Evolutionary conservation across 352 stramenopile genomes (phyloP).

Genomic region (Pythium vanterpoolii): DNA sequence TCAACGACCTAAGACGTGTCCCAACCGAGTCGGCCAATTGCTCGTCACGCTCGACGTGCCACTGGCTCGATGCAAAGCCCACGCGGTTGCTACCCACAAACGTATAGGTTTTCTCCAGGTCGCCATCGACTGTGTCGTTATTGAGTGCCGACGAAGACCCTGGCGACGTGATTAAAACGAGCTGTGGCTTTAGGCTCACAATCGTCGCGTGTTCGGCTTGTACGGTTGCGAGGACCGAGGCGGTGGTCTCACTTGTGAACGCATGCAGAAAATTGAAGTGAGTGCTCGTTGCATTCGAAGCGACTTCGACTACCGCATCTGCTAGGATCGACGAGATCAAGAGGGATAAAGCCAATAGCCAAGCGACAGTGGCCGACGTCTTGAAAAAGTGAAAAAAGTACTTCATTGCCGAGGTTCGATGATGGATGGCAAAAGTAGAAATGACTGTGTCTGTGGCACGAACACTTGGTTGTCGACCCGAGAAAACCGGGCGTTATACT

Average conservation of each 20-base stretch:
- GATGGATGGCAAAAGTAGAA: background rate
- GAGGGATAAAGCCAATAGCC: background rate
- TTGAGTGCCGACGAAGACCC: background rate
- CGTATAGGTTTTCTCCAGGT: slow-evolving; percentile 7
- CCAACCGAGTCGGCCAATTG: slow-evolving; percentile 4
- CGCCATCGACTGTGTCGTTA: background rate
- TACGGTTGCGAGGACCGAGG: background rate
- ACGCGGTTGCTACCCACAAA: slow-evolving; percentile 7
- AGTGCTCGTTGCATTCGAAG: background rate
- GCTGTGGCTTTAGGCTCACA: background rate
- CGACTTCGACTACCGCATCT: background rate
- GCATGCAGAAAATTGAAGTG: slow-evolving; percentile 19
- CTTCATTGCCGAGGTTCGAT: background rate
- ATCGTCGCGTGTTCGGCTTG: background rate
- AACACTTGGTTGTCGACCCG: no score
- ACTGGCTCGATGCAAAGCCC: slow-evolving; percentile 7
- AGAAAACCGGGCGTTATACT: background rate
- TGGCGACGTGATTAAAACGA: slow-evolving; percentile 16
- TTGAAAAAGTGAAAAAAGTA: background rate
- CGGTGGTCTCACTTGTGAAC: background rate
- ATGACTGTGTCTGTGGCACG: background rate
- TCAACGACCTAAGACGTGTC: slow-evolving; percentile 11
- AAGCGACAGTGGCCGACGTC: background rate
- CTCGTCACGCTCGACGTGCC: slow-evolving; percentile 14
- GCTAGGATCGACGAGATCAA: background rate